phyloP scores from a whole-genome alignment of 331 rosid genomes.

The Quercus lobata region DNA sequence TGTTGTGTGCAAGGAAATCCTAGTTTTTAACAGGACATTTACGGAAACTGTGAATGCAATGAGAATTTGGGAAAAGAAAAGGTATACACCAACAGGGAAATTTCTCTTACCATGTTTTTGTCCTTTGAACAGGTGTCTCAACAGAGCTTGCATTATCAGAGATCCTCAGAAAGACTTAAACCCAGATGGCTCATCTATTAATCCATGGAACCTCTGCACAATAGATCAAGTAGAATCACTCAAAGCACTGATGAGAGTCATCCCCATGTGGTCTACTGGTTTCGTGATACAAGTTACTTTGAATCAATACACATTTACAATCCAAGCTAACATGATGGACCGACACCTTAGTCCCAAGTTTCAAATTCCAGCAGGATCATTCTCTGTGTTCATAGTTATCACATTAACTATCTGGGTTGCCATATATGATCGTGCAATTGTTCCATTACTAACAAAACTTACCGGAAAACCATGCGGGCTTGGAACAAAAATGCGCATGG shows the following conservation, averaged over 20 bases:
- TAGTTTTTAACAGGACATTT: not conserved
- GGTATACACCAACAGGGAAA: not conserved
- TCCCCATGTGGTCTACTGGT: conserved; percentile 54
- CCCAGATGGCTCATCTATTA: conserved; percentile 29
- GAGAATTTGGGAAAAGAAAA: too few species aligned
- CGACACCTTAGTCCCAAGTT: conserved; percentile 25
- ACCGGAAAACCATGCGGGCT: conserved; percentile 17
- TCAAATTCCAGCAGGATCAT: conserved; percentile 45
- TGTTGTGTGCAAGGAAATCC: not conserved
- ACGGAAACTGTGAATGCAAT: too few species aligned
- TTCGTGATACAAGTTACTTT: conserved; percentile 23
- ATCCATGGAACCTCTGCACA: conserved; percentile 47
- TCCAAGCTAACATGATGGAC: conserved; percentile 46
- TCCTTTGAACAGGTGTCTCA: conserved; percentile 22
- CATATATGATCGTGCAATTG: conserved; percentile 27
- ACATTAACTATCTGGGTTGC: conserved; percentile 25
- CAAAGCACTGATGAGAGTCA: conserved; percentile 32
- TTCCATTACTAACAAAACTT: conserved; percentile 36
- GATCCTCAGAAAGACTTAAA: conserved; percentile 15
- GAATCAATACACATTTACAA: conserved; percentile 19
- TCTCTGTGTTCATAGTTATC: conserved; percentile 16
- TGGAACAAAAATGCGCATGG: conserved; percentile 32
- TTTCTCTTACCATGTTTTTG: not conserved
- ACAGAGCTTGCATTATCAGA: conserved; percentile 29
- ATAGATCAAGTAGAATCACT: conserved; percentile 43